A percentile compares a stretch with the other conserved stretches of the same genome.
Evolutionary conservation across 2,329 filamentous ascomycete genomes (phyloP).

Genomic region (Fusarium pseudocircinatum): DNA sequence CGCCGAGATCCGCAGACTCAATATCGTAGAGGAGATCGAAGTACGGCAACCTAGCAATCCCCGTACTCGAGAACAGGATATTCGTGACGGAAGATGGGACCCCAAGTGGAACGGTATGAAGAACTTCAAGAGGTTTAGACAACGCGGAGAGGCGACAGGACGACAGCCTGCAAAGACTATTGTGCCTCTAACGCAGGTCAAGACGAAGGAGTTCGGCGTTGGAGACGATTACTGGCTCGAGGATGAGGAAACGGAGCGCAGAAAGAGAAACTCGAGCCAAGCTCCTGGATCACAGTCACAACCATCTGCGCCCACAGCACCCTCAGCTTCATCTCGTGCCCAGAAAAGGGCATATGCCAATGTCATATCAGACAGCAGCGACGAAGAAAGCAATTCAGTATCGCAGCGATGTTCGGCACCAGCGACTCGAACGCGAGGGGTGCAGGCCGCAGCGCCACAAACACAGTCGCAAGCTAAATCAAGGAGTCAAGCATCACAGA

Average conservation of each 20-base stretch:
- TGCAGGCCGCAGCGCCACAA: conserved; percentile 37
- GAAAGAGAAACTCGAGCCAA: conserved; percentile 43
- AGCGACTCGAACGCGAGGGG: conserved; percentile 38
- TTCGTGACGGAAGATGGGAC: conserved; percentile 75
- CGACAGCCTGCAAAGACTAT: conserved; percentile 64
- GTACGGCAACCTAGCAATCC: conserved; percentile 56
- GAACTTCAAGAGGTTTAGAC: conserved; percentile 92
- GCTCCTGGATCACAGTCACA: conserved; percentile 35
- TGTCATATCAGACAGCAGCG: conserved; percentile 51
- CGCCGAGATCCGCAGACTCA: conserved; percentile 75
- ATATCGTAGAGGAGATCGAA: conserved; percentile 80
- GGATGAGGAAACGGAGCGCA: conserved; percentile 51
- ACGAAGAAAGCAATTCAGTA: conserved; percentile 41
- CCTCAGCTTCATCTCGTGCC: conserved; percentile 5
- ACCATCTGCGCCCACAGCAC: conserved; percentile 13
- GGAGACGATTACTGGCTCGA: conserved; percentile 82
- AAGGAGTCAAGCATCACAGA: conserved; percentile 43
- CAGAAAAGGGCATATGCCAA: conserved; percentile 38
- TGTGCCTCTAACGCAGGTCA: conserved; percentile 76
- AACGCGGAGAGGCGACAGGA: conserved; percentile 60
- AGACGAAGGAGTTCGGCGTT: conserved; percentile 76
- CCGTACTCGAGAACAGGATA: conserved; percentile 58
- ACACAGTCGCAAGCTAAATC: conserved; percentile 45
- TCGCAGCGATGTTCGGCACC: conserved; percentile 1
- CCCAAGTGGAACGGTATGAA: conserved; percentile 91